phyloP scores from a whole-genome alignment of 129 eudicot genomes.

The Chrysanthemum seticuspe region DNA sequence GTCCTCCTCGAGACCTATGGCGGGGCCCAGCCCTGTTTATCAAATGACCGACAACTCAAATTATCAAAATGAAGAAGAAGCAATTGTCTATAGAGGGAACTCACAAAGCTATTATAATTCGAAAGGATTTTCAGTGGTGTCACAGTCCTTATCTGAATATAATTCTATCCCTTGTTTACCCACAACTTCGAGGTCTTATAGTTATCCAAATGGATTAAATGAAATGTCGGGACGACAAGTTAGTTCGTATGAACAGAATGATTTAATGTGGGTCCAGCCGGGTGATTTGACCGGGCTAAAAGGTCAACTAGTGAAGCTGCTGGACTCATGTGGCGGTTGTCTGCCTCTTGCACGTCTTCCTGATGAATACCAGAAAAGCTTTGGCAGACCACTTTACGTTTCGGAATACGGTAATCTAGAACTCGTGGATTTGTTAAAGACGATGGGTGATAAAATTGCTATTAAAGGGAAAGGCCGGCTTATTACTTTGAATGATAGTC shows the following conservation, averaged over 20 bases:
- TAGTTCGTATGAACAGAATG: constrained; percentile 41
- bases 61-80: constrained; percentile 75
- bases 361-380: constrained; percentile 74
- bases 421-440: constrained; percentile 69
- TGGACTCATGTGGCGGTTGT: constrained; percentile 66
- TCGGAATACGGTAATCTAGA: constrained; percentile 74
- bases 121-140: constrained; percentile 45
- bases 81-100: constrained; percentile 72
- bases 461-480: constrained; percentile 71
- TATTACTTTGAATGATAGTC: neutral
- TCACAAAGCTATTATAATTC: constrained; percentile 54
- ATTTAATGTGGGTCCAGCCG: constrained; percentile 76
- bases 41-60: constrained; percentile 51
- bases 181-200: constrained; percentile 44
- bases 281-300: constrained; percentile 83
- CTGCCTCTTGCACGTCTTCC: constrained; percentile 67
- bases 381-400: constrained; percentile 78
- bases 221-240: constrained; percentile 41
- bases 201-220: constrained; percentile 50
- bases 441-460: constrained; percentile 62
- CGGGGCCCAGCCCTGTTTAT: constrained; percentile 38
- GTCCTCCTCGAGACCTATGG: constrained; percentile 32
- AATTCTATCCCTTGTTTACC: constrained; percentile 23
- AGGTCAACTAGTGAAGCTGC: constrained; percentile 73
- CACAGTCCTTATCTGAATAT: constrained; percentile 51